Base-by-base conservation (phyloP, 495 filamentous ascomycete genomes). In the Amorphotheca resinae region DNA sequence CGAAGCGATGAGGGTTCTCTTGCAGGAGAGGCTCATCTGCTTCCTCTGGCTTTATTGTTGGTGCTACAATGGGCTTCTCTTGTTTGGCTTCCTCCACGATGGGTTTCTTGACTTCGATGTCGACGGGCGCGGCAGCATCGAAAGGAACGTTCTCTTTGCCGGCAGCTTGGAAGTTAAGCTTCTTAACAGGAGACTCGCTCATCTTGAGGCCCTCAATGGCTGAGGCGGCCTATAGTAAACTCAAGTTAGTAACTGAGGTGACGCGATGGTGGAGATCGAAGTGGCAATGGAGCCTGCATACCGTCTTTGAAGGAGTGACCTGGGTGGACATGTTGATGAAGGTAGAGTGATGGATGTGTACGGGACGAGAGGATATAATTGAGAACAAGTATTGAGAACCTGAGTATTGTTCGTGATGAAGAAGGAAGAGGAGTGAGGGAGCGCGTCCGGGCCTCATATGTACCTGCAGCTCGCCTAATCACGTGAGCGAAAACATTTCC, bases 1-100 rank as follows among this genome's bases (percentile, higher is more conserved):
- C 91, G 60, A 96, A 98, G 51, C 91, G 85, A 49, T 95, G 76
- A 51, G 87, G 82, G 68, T 98, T 98, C 69, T 95, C 91, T 59
- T 83, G 83, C 20, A 98, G 79, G 45, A 98, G 72, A 36, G 91
- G 91, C 73, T 98, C 91, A 35, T 83, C 74, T 41, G 73, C 72
- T 64, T 93, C 82, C 42, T 82, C 67, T 15, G 75, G 58, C 64
- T 84, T 82, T 59, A 82, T 74, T 16, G 69, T 72, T 42, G 69
- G 56, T 47, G 75, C 76, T 14, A 58, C 51, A 41, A 68, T 48
- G 58, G 76, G 72, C 22, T 42, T 44, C 39, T 55, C 49, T 34
- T 41, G 43, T 53, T 65, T 60, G 45, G 46, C 51, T 36, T 78
- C 76, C 46, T 73, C 64, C 45, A 72, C 56, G 28, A 69, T 59